Evolutionary conservation across 2,329 filamentous ascomycete genomes (phyloP), one percentile per base, ranked within the genome.

Genomic region (Monilinia fructicola): DNA sequence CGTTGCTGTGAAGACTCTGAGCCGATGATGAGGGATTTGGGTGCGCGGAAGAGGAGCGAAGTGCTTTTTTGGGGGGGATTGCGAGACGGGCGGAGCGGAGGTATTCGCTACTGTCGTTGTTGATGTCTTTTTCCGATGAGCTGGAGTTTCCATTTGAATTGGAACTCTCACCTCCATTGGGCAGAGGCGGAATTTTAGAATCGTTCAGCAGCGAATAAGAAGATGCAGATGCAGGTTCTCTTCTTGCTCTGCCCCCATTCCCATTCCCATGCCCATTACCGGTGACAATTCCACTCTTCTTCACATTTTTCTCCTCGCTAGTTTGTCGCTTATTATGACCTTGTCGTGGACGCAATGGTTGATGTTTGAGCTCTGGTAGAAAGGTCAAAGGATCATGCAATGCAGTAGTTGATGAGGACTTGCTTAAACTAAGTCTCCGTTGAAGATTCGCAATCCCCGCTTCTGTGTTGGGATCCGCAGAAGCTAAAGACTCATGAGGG

Each of bases 341-440:
- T 77, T 71, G 74, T 58, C 70, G 44, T 40, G 68, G 69, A 48
- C 68, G 71, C 12, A 82, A 74, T 11, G 79, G 73, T 52, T 80
- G 79, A 50, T 80, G 78, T 52, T 77, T 79, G 5, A 78, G 73
- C n/a, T 77, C 71, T 1, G 79, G 78, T 26, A 78, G 72, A 67
- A 77, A 79, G 63, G 71, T 77, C 18, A 77, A 66, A 60, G 74
- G 69, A 60, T 65, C 40, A 35, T 65, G 44, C 4, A 65, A 21
- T 35, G 64, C 46, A 42, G 54, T 71, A 67, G 31, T 73, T 52
- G n/a, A 72, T 64, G 50, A 71, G 69, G 3, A 71, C 73, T 60
- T 73, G 71, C 16, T 69, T 63, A 40, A 69, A 61, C 64, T 65
- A 16, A 65, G 64, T 26, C 64, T 59, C 11, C 64, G 26, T 44